These are phyloP conservation scores for Kwoniella shandongensis DNA, from an alignment of 768 basidiomycete species.

Conservation along the genomic window DNA sequence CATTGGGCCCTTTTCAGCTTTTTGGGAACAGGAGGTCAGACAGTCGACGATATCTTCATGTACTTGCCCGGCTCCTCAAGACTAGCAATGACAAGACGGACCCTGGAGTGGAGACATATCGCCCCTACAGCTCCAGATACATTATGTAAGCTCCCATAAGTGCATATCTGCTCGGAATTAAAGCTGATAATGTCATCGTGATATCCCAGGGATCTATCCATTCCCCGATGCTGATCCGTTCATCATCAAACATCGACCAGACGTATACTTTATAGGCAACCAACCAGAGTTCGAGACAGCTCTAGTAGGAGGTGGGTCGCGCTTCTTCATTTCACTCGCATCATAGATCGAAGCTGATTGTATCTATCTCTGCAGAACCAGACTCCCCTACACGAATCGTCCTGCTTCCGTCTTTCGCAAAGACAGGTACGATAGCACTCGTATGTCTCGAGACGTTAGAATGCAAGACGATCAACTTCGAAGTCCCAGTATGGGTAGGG, in stretches of 20 bases:
- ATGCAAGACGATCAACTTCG: conserved; percentile 49
- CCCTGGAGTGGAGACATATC: conserved; percentile 89
- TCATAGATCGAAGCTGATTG: background rate
- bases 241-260: conserved; percentile 76
- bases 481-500: conserved; percentile 48
- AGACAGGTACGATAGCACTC: conserved; percentile 74
- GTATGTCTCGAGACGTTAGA: conserved; percentile 76
- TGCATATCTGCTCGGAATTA: background rate
- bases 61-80: conserved; percentile 72
- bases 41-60: conserved; percentile 91
- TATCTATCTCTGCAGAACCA: conserved; percentile 36
- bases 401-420: conserved; percentile 74
- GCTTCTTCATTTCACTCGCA: background rate
- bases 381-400: conserved; percentile 62
- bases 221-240: conserved; percentile 87
- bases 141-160: conserved; percentile 59
- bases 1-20: too few relatives aligned
- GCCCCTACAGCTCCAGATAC: conserved; percentile 99
- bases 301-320: conserved; percentile 59
- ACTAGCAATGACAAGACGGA: conserved; percentile 70
- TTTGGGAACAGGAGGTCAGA: conserved; percentile 86
- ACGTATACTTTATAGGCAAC: conserved; percentile 89
- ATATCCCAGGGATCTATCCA: conserved; percentile 77
- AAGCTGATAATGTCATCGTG: conserved; percentile 1
- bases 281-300: conserved; percentile 79